A percentile compares a stretch with the other conserved stretches of the same genome.
phyloP scores from a whole-genome alignment of 2,329 filamentous ascomycete species.

The Tolypocladium album region DNA sequence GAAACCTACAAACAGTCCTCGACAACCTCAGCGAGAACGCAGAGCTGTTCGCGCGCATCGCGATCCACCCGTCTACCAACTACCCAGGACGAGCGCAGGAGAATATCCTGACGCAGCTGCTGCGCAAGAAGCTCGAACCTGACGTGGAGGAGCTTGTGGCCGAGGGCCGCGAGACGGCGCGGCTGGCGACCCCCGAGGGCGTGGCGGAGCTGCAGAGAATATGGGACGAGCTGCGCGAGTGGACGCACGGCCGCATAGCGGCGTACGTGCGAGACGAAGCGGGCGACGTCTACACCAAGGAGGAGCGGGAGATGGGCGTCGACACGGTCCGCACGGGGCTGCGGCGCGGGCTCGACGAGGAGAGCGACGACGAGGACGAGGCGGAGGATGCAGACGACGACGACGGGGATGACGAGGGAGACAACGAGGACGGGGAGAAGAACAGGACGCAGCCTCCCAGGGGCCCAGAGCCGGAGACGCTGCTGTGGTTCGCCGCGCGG shows the following conservation, averaged over 20 bases:
- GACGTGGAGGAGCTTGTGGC: constrained; percentile 64
- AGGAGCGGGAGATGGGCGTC: constrained; percentile 55
- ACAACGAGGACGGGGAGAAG: constrained; percentile 5
- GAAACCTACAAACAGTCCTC: constrained; percentile 57
- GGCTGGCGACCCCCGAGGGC: constrained; percentile 31
- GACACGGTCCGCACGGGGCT: constrained; percentile 66
- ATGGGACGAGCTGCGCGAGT: constrained; percentile 38
- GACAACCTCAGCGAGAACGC: constrained; percentile 54
- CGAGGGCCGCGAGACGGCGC: constrained; percentile 42
- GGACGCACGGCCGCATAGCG: constrained; percentile 28
- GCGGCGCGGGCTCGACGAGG: constrained; percentile 39
- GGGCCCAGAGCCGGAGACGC: constrained; percentile 32
- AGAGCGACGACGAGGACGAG: constrained; percentile 44
- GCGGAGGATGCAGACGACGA: constrained; percentile 39
- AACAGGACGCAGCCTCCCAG: constrained; percentile 14
- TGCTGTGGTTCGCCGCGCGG: constrained; percentile 34
- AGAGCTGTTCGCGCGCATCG: constrained; percentile 57
- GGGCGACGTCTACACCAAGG: constrained; percentile 57
- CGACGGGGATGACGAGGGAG: constrained; percentile 14
- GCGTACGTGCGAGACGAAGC: constrained; percentile 32
- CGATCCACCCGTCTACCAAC: constrained; percentile 65
- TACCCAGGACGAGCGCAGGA: constrained; percentile 63
- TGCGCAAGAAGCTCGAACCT: constrained; percentile 78
- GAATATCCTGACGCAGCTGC: constrained; percentile 53
- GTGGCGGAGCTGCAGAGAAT: constrained; percentile 36